phyloP scores from a whole-genome alignment of 768 basidiomycete species.

The Boletus vermiculosoides region DNA sequence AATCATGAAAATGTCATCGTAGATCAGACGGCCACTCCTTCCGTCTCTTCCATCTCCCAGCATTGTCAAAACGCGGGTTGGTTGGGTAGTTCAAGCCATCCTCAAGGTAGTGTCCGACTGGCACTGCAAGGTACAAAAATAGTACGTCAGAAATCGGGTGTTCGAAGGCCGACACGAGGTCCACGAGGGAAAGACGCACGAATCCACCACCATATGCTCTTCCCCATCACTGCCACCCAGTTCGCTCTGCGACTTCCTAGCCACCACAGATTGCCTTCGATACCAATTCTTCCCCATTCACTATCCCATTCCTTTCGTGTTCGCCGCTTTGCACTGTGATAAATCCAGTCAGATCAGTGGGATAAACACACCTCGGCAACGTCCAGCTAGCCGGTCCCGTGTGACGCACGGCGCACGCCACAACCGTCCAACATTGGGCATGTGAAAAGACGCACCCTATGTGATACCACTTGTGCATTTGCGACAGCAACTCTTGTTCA shows the following conservation, averaged over 20 bases:
- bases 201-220: constrained; percentile 66
- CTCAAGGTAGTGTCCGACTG: constrained; percentile 49
- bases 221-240: constrained; percentile 87
- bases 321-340: constrained; percentile 48
- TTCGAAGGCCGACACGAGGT: background rate
- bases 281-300: constrained; percentile 76
- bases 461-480: constrained; percentile 54
- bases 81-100: constrained; percentile 65
- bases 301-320: constrained; percentile 58
- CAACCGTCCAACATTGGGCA: background rate
- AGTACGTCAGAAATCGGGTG: constrained; percentile 1
- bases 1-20: constrained; percentile 38
- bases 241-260: constrained; percentile 56
- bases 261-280: constrained; percentile 90
- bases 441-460: constrained; percentile 43
- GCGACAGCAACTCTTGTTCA: constrained; percentile 51
- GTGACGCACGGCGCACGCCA: background rate
- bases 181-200: constrained; percentile 49
- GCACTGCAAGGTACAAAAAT: constrained; percentile 33
- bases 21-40: constrained; percentile 69
- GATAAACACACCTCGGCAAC: background rate
- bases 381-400: background rate
- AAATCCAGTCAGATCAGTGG: background rate
- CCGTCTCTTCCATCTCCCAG: constrained; percentile 65
- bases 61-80: constrained; percentile 71